phyloP scores from a whole-genome alignment of 75 land plant genomes.

The Picea sitchensis region DNA sequence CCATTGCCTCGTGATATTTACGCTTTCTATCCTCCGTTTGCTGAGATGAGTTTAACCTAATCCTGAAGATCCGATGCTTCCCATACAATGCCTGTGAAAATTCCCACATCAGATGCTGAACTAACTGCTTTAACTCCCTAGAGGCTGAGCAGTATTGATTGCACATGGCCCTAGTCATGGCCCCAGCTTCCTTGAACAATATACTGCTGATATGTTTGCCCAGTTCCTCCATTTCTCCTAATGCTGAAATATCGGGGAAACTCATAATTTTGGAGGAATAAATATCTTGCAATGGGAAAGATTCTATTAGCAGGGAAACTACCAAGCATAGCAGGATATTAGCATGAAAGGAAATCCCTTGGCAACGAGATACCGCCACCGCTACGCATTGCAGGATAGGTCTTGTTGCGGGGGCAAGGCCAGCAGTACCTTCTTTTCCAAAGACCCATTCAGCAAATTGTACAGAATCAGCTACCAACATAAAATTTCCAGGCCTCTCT shows the following conservation, averaged over 20 bases:
- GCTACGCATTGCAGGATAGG: constrained; percentile 49
- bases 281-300: constrained; percentile 50
- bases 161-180: constrained; percentile 60
- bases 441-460: constrained; percentile 4
- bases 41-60: constrained; percentile 19
- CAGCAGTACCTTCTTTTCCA: background rate
- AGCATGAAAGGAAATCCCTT: constrained; percentile 27
- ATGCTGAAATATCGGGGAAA: constrained; percentile 8
- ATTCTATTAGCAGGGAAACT: constrained; percentile 48
- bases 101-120: constrained; percentile 54
- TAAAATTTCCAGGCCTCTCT: background rate
- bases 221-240: constrained; percentile 17
- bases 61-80: constrained; percentile 34
- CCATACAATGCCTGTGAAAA: constrained; percentile 53
- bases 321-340: constrained; percentile 42
- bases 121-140: constrained; percentile 35
- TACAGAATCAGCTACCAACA: background rate
- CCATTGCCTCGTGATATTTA: constrained; percentile 31
- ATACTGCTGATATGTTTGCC: constrained; percentile 39
- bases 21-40: background rate
- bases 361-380: constrained; percentile 53
- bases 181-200: constrained; percentile 79
- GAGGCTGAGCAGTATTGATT: constrained; percentile 57
- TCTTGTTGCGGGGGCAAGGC: background rate
- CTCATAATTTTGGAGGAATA: constrained; percentile 21